Evolutionary conservation across 2,329 filamentous ascomycete species (phyloP).

Genomic region (Verticillium tricorpus): DNA sequence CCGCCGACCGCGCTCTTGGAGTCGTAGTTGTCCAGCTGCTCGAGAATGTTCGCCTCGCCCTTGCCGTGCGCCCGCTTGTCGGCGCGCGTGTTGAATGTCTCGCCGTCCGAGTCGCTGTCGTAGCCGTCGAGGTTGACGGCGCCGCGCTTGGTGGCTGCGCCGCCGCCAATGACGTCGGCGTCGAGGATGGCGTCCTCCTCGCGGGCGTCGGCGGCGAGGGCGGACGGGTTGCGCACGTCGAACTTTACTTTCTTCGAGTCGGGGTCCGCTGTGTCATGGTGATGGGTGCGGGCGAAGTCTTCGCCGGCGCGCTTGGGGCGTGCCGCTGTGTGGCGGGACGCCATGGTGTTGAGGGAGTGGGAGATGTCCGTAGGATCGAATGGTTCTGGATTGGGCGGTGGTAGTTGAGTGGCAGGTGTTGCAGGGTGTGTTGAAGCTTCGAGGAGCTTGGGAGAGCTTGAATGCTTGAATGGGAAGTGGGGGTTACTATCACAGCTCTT

Average conservation of each 20-base stretch:
- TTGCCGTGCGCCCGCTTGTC: slow-evolving; percentile 47
- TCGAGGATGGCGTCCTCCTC: slow-evolving; percentile 75
- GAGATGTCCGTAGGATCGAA: background rate
- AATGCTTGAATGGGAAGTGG: slow-evolving; percentile 3
- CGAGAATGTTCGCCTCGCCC: slow-evolving; percentile 44
- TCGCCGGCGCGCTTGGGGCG: slow-evolving; percentile 82
- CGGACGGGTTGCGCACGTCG: slow-evolving; percentile 90
- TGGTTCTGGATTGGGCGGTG: background rate
- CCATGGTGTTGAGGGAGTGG: slow-evolving; percentile 33
- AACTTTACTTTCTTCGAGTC: slow-evolving; percentile 80
- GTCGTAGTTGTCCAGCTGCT: slow-evolving; percentile 52
- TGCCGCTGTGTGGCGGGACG: slow-evolving; percentile 58
- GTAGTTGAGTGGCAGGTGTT: background rate
- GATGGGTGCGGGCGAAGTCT: slow-evolving; percentile 71
- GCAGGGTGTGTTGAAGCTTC: slow-evolving; percentile 3
- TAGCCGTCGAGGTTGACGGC: slow-evolving; percentile 97
- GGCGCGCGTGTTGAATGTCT: slow-evolving; percentile 76
- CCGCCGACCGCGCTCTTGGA: slow-evolving; percentile 35
- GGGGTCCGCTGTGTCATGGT: slow-evolving; percentile 47
- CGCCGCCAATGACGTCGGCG: slow-evolving; percentile 86
- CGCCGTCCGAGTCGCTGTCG: slow-evolving; percentile 88
- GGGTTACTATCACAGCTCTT: background rate
- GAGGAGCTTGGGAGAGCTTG: slow-evolving; percentile 5
- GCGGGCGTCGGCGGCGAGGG: slow-evolving; percentile 75
- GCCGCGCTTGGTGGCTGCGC: slow-evolving; percentile 77